Conservation (phyloP, 2,329 filamentous ascomycete genomes). For the Paecilomyces sp. region DNA sequence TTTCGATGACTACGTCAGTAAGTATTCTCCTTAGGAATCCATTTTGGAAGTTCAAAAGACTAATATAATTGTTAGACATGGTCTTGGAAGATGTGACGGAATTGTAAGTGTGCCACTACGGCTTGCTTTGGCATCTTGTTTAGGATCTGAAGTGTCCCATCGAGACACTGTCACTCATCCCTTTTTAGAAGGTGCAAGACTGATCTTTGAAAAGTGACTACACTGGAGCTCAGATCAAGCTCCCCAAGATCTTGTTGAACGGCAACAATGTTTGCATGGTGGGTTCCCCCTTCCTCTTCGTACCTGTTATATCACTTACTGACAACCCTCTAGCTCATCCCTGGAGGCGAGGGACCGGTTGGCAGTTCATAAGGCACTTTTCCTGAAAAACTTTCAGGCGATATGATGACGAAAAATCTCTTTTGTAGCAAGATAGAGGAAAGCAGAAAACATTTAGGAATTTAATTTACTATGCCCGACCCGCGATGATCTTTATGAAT, state of each 20-base stretch:
- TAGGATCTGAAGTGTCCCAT: not conserved
- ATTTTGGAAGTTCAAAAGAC: constrained; percentile 9
- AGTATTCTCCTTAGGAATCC: constrained; percentile 41
- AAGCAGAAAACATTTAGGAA: not conserved
- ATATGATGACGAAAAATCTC: not conserved
- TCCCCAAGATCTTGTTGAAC: constrained; percentile 91
- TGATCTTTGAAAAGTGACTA: constrained; percentile 62
- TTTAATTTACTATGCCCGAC: not conserved
- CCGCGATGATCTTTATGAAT: not conserved
- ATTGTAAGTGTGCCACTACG: constrained; percentile 57
- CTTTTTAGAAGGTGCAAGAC: constrained; percentile 1
- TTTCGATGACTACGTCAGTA: constrained; percentile 99
- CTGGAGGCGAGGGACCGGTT: constrained; percentile 65
- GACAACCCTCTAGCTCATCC: constrained; percentile 55
- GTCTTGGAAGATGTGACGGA: constrained; percentile 95
- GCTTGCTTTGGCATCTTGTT: not conserved
- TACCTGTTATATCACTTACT: not conserved
- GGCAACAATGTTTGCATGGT: constrained; percentile 99
- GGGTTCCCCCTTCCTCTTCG: constrained; percentile 20
- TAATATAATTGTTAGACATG: constrained; percentile 62
- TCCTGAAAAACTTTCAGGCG: not conserved
- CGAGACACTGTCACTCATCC: not conserved
- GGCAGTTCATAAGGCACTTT: not conserved
- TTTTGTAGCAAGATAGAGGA: not conserved
- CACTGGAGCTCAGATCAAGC: constrained; percentile 75